These are phyloP conservation scores for Fraxinus nigra DNA, from an alignment of 305 asterid genomes.

Conservation along the genomic window DNA sequence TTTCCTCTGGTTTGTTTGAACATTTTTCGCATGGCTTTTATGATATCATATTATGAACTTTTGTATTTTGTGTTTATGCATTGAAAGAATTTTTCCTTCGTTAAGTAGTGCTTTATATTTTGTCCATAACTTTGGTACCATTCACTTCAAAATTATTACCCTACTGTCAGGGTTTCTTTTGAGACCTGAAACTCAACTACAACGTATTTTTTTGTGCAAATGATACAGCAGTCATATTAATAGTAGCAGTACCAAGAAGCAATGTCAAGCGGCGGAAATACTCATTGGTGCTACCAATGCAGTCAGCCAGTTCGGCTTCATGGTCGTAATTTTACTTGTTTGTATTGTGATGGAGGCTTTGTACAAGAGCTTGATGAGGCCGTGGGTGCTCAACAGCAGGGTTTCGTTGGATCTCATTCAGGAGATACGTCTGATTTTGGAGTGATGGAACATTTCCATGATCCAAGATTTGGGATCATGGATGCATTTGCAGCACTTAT, in stretches of 20 bases:
- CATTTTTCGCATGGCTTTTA: background rate
- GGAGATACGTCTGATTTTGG: conserved; percentile 40
- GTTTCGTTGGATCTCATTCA: conserved; percentile 27
- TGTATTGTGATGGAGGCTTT: conserved; percentile 75
- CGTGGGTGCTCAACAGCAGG: conserved; percentile 24
- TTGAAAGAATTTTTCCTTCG: background rate
- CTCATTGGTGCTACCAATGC: conserved; percentile 96
- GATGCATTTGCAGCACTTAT: conserved; percentile 70
- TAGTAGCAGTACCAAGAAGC: conserved; percentile 6
- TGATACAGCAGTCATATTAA: background rate
- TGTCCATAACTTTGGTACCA: background rate
- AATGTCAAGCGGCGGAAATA: conserved; percentile 79
- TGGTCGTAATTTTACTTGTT: conserved; percentile 49
- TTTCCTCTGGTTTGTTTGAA: background rate
- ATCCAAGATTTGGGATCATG: conserved; percentile 65
- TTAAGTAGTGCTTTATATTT: background rate
- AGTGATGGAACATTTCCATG: conserved; percentile 49
- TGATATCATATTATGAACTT: background rate
- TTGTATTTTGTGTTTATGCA: background rate
- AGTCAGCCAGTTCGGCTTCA: conserved; percentile 54
- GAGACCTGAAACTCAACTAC: background rate
- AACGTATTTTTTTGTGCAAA: background rate
- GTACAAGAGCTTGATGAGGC: conserved; percentile 78
- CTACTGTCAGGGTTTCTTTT: background rate
- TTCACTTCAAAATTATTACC: background rate